Conservation (phyloP, 345 rosid species). For the Excoecaria agallocha region DNA sequence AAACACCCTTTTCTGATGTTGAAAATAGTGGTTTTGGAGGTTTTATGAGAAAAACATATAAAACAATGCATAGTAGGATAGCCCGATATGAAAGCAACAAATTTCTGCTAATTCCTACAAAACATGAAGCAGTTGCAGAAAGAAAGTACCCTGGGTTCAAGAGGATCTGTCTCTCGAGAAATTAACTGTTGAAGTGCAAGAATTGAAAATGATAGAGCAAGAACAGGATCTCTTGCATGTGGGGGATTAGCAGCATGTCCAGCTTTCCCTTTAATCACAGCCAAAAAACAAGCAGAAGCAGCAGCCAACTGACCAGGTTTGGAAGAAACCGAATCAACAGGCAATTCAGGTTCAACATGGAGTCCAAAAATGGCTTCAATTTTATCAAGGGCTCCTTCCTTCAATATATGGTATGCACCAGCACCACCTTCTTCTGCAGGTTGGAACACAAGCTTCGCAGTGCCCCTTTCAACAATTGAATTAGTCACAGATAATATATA, state of each 20-base stretch:
- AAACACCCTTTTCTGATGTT: too few species aligned
- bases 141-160: slow-evolving; percentile 37
- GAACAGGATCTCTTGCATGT: slow-evolving; percentile 40
- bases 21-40: too few species aligned
- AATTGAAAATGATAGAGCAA: slow-evolving; percentile 44
- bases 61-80: neutral
- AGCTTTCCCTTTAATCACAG: slow-evolving; percentile 39
- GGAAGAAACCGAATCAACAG: slow-evolving; percentile 42
- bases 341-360: slow-evolving; percentile 40
- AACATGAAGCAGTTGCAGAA: neutral
- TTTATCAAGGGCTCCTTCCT: slow-evolving; percentile 48
- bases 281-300: slow-evolving; percentile 41
- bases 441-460: slow-evolving; percentile 58
- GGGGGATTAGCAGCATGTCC: slow-evolving; percentile 55
- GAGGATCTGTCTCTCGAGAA: slow-evolving; percentile 61
- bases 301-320: slow-evolving; percentile 57
- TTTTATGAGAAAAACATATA: too few species aligned
- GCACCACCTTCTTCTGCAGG: slow-evolving; percentile 58
- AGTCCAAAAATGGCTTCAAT: slow-evolving; percentile 48
- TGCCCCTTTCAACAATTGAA: slow-evolving; percentile 30
- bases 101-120: neutral
- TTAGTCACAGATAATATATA: too few species aligned
- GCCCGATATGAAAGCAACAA: too few species aligned
- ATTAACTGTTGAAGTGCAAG: slow-evolving; percentile 52
- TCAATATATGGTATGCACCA: slow-evolving; percentile 54